Conservation (phyloP, 2,329 filamentous ascomycete species). For the Peltaster fructicola region DNA sequence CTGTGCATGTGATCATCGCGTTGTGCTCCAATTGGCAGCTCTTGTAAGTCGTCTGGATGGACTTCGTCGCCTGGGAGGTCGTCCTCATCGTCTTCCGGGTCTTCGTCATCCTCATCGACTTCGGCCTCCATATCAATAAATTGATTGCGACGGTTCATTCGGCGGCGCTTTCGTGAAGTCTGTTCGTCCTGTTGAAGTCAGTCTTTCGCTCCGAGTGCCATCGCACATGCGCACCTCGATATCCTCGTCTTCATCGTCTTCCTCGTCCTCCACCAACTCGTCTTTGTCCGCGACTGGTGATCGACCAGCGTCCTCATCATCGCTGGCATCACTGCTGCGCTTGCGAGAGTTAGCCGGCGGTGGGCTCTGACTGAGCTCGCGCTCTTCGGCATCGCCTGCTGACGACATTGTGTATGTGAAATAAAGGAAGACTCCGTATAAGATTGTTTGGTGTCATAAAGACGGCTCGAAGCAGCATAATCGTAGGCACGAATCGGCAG, state of each 20-base stretch:
- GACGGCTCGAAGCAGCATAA: no score
- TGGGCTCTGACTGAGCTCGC: no score
- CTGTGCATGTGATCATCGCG: constrained; percentile 84
- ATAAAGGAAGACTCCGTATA: no score
- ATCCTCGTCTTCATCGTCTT: constrained; percentile 12
- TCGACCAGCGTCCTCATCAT: constrained; percentile 22
- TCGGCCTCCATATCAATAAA: constrained; percentile 98
- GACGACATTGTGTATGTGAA: no score
- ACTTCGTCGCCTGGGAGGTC: constrained; percentile 72
- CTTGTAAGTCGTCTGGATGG: constrained; percentile 76
- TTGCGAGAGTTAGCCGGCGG: no score
- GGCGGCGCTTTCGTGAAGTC: constrained; percentile 62
- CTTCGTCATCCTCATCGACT: constrained; percentile 85
- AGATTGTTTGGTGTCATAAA: no score
- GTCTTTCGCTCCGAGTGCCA: background rate
- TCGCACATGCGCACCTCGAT: constrained; percentile 2
- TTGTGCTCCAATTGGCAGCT: constrained; percentile 53
- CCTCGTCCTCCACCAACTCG: constrained; percentile 17
- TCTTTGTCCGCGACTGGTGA: constrained; percentile 11
- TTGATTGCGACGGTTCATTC: constrained; percentile 55
- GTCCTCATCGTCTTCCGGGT: constrained; percentile 74
- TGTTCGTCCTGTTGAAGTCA: constrained; percentile 31
- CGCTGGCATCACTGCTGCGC: constrained; percentile 19
- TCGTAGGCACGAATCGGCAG: no score
- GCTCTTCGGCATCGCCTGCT: no score